A percentile compares a stretch with the other conserved stretches of the same genome.
Evolutionary conservation across 768 basidiomycete genomes (phyloP).

Genomic region (Hortiboletus campestris): DNA sequence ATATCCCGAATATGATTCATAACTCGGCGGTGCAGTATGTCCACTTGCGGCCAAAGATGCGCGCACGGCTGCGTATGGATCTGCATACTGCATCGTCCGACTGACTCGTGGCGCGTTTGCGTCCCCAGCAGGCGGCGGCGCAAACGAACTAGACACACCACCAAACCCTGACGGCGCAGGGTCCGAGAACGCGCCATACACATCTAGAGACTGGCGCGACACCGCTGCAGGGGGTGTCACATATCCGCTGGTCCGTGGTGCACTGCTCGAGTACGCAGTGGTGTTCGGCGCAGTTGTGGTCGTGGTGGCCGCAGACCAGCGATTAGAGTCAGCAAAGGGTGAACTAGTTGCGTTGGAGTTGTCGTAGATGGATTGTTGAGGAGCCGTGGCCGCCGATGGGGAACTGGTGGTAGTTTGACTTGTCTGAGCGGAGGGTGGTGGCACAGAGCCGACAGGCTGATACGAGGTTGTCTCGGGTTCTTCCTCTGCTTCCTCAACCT

Average conservation of each 20-base stretch:
- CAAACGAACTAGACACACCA: conserved; percentile 34
- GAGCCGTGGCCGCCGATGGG: conserved; percentile 7
- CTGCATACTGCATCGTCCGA: conserved; percentile 91
- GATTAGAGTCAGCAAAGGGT: conserved; percentile 55
- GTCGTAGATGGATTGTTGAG: conserved; percentile 27
- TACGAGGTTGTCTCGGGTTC: conserved; percentile 51
- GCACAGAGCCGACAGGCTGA: conserved; percentile 38
- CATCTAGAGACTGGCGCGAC: conserved; percentile 74
- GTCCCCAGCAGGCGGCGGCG: conserved; percentile 34
- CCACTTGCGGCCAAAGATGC: conserved; percentile 45
- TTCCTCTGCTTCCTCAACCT: conserved; percentile 51
- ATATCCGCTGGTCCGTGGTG: conserved; percentile 25
- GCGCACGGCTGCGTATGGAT: conserved; percentile 82
- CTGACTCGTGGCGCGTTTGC: conserved; percentile 55
- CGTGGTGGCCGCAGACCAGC: conserved; percentile 39
- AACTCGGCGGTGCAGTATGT: conserved; percentile 45
- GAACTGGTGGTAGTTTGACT: conserved; percentile 19
- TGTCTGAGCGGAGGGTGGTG: conserved; percentile 32
- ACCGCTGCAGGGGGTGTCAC: conserved; percentile 32
- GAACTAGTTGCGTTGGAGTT: conserved; percentile 26
- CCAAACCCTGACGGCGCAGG: conserved; percentile 78
- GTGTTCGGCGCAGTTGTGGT: conserved; percentile 25
- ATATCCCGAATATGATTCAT: conserved; percentile 55
- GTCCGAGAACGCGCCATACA: conserved; percentile 89
- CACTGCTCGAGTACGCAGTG: conserved; percentile 24